Evolutionary conservation across 2,329 filamentous ascomycete species (phyloP).

Genomic region (Alternaria viburni): DNA sequence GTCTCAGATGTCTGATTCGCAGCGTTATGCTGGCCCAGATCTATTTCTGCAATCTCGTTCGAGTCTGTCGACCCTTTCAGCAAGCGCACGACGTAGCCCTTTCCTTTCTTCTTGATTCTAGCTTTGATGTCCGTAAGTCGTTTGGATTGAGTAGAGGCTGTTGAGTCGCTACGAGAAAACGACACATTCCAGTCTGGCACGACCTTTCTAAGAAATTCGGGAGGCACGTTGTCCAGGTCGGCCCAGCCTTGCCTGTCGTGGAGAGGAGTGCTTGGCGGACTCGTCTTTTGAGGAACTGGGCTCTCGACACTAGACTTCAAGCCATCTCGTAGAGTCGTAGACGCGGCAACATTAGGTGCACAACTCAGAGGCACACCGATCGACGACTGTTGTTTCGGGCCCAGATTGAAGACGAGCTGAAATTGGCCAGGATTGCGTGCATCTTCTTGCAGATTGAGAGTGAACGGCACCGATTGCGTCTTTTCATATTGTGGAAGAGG

Average conservation of each 20-base stretch:
- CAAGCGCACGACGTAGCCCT: conserved; percentile 39
- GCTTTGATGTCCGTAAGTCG: conserved; percentile 41
- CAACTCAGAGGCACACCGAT: conserved; percentile 10
- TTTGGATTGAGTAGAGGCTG: conserved; percentile 31
- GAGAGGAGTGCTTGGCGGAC: conserved; percentile 32
- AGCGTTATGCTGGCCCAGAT: no score
- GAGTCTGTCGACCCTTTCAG: conserved; percentile 34
- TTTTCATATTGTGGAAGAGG: conserved; percentile 38
- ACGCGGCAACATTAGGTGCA: conserved; percentile 16
- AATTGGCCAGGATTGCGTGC: conserved; percentile 39
- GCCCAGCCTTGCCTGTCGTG: conserved; percentile 37
- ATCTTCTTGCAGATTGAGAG: conserved; percentile 40
- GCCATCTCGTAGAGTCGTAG: conserved; percentile 17
- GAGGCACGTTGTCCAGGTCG: conserved; percentile 35
- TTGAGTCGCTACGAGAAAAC: conserved; percentile 35
- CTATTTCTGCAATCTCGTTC: conserved; percentile 37
- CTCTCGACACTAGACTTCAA: conserved; percentile 23
- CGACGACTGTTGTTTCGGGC: conserved; percentile 17
- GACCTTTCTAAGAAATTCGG: conserved; percentile 38
- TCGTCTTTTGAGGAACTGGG: conserved; percentile 26
- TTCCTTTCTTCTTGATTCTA: conserved; percentile 42
- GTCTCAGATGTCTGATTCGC: no score
- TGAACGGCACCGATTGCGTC: conserved; percentile 35
- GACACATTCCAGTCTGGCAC: conserved; percentile 40
- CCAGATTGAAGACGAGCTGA: conserved; percentile 39